Evolutionary conservation across 2,329 filamentous ascomycete genomes (phyloP), one percentile per base, ranked within the genome.

Genomic region (Aspergillus japonicus): DNA sequence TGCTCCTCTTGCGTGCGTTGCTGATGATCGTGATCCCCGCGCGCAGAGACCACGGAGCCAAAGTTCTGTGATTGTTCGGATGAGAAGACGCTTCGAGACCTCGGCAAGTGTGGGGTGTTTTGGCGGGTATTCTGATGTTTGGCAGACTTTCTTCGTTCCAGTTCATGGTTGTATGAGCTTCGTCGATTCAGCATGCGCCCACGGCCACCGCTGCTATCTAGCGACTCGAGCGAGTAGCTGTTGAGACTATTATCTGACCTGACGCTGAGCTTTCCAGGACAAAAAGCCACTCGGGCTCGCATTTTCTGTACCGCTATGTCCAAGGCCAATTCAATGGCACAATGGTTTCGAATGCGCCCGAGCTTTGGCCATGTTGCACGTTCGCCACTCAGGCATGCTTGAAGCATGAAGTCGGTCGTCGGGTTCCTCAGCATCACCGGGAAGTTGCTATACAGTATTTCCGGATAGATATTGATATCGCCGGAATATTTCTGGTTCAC

Each of bases 301-400:
- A 77, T 76, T 29, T 73, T 70, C 59, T 75, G 73, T 33, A 78
- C 74, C 7, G 75, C 76, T 35, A 68, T 65, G 61, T 78, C 76
- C 1, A 98, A 78, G 4, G 92, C 91, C 50, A 96, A 78, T 73
- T 98, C 94, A 57, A 97, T 91, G 3, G 92, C 91, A 67, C 92
- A 92, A 57, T 92, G 89, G 69, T 96, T 95, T 44, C 90, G 84
- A 68, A 98, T 90, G 12, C 92, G 87, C 63, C 89, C 89, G 10
- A 98, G 79, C 72, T 93, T 93, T 0, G 93, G 92, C 94, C 93
- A 98, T 0, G 93, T 96, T 2, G 94, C 93, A 59, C 88, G 84
- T 74, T 97, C 91, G 6, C 94, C 94, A 26, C 86, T 83, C 6
- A 91, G 78, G 68, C 90, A 90, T 8, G 90, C 89, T 50, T 89